These are phyloP conservation scores for Orobanche coerulescens DNA, from an alignment of 257 asterid genomes.

Conservation along the genomic window DNA sequence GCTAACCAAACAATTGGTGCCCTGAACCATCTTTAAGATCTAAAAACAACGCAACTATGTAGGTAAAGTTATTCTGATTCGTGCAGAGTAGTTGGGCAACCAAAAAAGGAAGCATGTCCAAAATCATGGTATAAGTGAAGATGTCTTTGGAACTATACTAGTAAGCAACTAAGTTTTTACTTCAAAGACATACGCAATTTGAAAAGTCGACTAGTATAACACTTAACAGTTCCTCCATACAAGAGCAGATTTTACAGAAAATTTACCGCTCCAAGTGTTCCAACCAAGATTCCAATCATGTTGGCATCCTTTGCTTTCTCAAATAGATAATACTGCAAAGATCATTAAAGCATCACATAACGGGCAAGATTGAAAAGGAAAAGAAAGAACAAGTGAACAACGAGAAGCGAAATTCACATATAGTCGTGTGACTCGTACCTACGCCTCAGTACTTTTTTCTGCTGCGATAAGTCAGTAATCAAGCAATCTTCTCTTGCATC, in stretches of 20 bases:
- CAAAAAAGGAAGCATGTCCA: not conserved
- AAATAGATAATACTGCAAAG: conserved; percentile 74
- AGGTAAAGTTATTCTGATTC: not conserved
- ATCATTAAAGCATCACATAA: conserved; percentile 7
- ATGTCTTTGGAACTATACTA: not conserved
- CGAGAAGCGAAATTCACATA: conserved; percentile 1
- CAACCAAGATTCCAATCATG: conserved; percentile 92
- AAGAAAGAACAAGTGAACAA: conserved; percentile 9
- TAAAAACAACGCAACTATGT: no score
- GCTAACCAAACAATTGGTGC: not conserved
- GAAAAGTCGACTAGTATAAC: not conserved
- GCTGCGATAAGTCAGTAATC: conserved; percentile 58
- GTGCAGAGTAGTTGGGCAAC: not conserved
- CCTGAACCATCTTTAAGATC: not conserved
- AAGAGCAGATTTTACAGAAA: not conserved
- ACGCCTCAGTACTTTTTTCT: conserved; percentile 66
- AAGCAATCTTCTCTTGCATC: conserved; percentile 56
- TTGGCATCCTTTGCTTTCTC: conserved; percentile 97
- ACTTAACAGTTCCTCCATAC: not conserved
- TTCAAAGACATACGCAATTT: no score
- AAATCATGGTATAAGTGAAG: not conserved
- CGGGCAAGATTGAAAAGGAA: conserved; percentile 10
- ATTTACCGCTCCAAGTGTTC: conserved; percentile 94
- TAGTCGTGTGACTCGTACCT: conserved; percentile 41
- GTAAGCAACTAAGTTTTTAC: not conserved